Conservation (phyloP, 225 moss, liverwort and hornwort species). For the Marchantia polymorpha region DNA sequence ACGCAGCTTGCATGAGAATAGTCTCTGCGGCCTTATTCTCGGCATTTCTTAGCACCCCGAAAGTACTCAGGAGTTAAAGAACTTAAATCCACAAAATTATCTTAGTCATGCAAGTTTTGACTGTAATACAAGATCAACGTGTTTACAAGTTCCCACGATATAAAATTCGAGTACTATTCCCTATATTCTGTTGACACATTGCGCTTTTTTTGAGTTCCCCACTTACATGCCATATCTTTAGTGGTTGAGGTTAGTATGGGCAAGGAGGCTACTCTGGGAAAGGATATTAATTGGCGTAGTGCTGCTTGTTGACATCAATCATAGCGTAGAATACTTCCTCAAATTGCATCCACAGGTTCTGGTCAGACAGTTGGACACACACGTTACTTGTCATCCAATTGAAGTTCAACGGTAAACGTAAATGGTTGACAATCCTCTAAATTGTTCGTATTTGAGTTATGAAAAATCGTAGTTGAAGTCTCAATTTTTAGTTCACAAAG, state of each 20-base stretch:
- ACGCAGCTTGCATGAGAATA: conserved; percentile 41
- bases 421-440: background rate
- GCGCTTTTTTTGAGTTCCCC: background rate
- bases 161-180: background rate
- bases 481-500: background rate
- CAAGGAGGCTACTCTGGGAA: background rate
- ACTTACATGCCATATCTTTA: background rate
- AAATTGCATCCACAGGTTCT: conserved; percentile 83
- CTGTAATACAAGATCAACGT: background rate
- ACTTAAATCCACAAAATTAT: background rate
- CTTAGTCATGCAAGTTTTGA: background rate
- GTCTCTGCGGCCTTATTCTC: conserved; percentile 74
- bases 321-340: conserved; percentile 66
- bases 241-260: background rate
- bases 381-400: background rate
- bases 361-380: conserved; percentile 1
- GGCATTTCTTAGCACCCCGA: conserved; percentile 60
- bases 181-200: background rate
- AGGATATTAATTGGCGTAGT: conserved; percentile 92
- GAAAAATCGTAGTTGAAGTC: background rate
- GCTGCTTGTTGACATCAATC: conserved; percentile 71
- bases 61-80: conserved; percentile 57
- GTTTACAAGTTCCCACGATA: background rate
- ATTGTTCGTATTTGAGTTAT: too few species aligned
- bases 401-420: background rate